phyloP scores from a whole-genome alignment of 2,329 filamentous ascomycete species.

The Cercospora sp. region DNA sequence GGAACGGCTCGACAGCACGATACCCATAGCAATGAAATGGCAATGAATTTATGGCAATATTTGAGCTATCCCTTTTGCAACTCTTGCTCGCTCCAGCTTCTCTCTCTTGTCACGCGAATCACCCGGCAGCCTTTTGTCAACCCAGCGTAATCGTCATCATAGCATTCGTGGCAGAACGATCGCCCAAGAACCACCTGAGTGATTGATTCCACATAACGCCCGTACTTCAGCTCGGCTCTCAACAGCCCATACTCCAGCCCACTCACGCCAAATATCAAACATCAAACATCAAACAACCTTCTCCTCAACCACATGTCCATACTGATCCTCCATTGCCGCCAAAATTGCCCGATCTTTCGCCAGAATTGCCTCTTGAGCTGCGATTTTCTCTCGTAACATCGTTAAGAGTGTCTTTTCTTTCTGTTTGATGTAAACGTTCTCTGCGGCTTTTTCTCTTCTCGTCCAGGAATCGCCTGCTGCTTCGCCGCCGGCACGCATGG shows the following conservation, averaged over 20 bases:
- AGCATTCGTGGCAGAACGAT: not conserved
- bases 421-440: conserved; percentile 77
- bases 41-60: not conserved
- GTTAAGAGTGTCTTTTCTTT: conserved; percentile 79
- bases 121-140: not conserved
- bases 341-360: conserved; percentile 22
- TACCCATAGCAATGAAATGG: not conserved
- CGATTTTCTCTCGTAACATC: conserved; percentile 65
- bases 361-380: conserved; percentile 62
- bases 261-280: not conserved
- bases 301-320: conserved; percentile 1
- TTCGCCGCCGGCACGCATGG: conserved; percentile 33
- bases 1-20: not conserved
- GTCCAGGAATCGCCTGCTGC: conserved; percentile 70
- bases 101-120: not conserved
- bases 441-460: conserved; percentile 78
- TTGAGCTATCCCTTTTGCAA: not conserved
- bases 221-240: not conserved
- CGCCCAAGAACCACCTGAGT: not conserved
- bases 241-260: not conserved
- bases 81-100: not conserved
- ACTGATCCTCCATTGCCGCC: conserved; percentile 18
- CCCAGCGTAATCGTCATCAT: not conserved
- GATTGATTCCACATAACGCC: not conserved
- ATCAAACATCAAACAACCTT: not conserved